A percentile compares a stretch with the other conserved stretches of the same genome.
phyloP scores from a whole-genome alignment of 805 yeast genomes.

The Ogataea ganodermae region DNA sequence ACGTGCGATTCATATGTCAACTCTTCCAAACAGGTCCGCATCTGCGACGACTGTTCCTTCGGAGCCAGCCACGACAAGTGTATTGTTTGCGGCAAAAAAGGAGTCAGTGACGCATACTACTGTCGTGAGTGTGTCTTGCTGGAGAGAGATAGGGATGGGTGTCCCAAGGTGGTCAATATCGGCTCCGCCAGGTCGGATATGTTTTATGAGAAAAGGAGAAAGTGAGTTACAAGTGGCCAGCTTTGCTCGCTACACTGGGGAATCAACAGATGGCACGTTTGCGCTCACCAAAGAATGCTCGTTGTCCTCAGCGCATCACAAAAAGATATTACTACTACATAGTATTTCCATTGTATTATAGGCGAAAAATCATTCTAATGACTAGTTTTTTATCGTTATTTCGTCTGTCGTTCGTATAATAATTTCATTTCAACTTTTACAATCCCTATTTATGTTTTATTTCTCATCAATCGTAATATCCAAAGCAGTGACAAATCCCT shows the following conservation, averaged over 20 bases:
- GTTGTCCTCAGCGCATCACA: no score
- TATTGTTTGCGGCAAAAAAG: slow-evolving; percentile 65
- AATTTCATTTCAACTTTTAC: no score
- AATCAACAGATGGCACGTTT: no score
- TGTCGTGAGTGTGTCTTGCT: slow-evolving; percentile 80
- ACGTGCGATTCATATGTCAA: slow-evolving; percentile 83
- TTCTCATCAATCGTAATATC: slow-evolving; percentile 19
- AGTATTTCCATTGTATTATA: no score
- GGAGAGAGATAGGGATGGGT: slow-evolving; percentile 88
- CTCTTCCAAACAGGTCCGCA: slow-evolving; percentile 63
- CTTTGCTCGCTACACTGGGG: no score
- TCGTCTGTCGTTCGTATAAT: no score
- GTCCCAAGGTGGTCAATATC: slow-evolving; percentile 80
- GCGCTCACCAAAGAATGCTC: no score
- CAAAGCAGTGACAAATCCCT: slow-evolving; percentile 24
- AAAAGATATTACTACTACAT: no score
- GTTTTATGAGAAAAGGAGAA: slow-evolving; percentile 54
- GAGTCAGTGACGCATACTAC: slow-evolving; percentile 72
- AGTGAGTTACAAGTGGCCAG: background rate
- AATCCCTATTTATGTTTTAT: background rate
- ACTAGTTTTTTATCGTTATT: no score
- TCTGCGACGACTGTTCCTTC: slow-evolving; percentile 85
- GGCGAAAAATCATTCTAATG: no score
- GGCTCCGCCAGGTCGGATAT: slow-evolving; percentile 75
- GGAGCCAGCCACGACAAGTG: slow-evolving; percentile 68